These are phyloP conservation scores for Pelagophyceae sp. DNA, from an alignment of 352 stramenopile species.

Conservation along the genomic window DNA sequence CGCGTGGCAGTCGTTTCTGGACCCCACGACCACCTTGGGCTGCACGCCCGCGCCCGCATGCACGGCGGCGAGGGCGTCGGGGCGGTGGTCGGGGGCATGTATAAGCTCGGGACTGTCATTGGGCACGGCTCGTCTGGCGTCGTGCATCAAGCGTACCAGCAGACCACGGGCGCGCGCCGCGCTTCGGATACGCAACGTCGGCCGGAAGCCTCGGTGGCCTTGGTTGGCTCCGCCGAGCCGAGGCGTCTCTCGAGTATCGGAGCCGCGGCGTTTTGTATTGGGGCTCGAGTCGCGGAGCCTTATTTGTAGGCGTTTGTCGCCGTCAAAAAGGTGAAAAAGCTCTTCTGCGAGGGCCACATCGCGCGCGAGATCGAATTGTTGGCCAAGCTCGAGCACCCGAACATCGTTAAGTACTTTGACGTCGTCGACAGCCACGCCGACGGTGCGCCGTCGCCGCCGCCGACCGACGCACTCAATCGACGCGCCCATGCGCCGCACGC, in stretches of 20 bases:
- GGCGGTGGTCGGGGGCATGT: background rate
- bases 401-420: constrained; percentile 89
- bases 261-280: no score
- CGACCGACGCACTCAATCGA: no score
- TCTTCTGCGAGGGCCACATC: constrained; percentile 28
- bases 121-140: background rate
- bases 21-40: no score
- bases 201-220: no score
- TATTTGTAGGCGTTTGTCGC: constrained; percentile 42
- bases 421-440: no score
- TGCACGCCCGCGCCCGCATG: no score
- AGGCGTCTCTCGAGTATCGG: no score
- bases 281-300: constrained; percentile 42
- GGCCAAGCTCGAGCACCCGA: constrained; percentile 80
- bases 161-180: constrained; percentile 40
- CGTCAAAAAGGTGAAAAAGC: constrained; percentile 36
- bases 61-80: no score
- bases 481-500: background rate
- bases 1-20: no score
- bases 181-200: no score
- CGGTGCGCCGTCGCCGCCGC: no score
- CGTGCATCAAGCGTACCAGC: constrained; percentile 37
- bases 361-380: constrained; percentile 78
- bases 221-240: no score
- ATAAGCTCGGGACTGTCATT: background rate